Percentiles rank a stretch among this genome's conserved stretches.
Evolutionary conservation across 352 stramenopile species (phyloP).

Genomic region (Phytophthora podocarpi): DNA sequence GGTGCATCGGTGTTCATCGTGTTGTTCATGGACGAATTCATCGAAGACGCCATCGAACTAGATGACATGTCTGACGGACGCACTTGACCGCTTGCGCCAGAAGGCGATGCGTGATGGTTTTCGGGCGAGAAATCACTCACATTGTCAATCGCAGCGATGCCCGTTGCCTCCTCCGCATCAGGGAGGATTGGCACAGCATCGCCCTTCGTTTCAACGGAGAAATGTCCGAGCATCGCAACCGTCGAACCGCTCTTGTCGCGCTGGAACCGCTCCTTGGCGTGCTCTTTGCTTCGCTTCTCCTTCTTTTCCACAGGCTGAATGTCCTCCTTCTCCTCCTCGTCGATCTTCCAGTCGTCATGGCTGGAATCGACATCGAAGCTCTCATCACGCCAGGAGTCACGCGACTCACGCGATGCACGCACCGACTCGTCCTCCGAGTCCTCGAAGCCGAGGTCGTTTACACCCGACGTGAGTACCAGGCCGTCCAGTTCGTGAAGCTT

Average conservation of each 20-base stretch:
- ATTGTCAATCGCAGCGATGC: constrained; percentile 65
- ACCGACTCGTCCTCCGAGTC: constrained; percentile 41
- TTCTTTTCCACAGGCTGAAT: constrained; percentile 1
- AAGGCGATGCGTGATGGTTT: constrained; percentile 33
- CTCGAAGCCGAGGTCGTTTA: constrained; percentile 63
- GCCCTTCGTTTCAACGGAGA: constrained; percentile 59
- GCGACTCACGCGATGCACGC: constrained; percentile 33
- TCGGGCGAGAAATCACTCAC: constrained; percentile 49
- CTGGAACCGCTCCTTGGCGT: constrained; percentile 34
- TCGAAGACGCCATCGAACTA: constrained; percentile 35
- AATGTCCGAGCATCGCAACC: constrained; percentile 76
- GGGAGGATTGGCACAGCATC: constrained; percentile 63
- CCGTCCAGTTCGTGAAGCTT: constrained; percentile 41
- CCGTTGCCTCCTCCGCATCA: constrained; percentile 50
- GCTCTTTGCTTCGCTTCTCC: constrained; percentile 21
- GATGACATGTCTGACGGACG: constrained; percentile 43
- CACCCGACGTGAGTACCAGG: constrained; percentile 42
- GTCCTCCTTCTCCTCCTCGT: constrained; percentile 40
- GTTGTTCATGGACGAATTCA: constrained; percentile 45
- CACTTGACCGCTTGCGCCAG: constrained; percentile 34
- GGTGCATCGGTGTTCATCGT: constrained; percentile 44
- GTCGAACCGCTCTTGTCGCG: constrained; percentile 64
- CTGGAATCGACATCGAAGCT: constrained; percentile 43
- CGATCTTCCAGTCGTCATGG: constrained; percentile 27
- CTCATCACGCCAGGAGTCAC: constrained; percentile 41